A percentile compares a stretch with the other conserved stretches of the same genome.
Evolutionary conservation across 1,284 basidiomycete genomes (phyloP).

Genomic region (Rhodotorula sp.): DNA sequence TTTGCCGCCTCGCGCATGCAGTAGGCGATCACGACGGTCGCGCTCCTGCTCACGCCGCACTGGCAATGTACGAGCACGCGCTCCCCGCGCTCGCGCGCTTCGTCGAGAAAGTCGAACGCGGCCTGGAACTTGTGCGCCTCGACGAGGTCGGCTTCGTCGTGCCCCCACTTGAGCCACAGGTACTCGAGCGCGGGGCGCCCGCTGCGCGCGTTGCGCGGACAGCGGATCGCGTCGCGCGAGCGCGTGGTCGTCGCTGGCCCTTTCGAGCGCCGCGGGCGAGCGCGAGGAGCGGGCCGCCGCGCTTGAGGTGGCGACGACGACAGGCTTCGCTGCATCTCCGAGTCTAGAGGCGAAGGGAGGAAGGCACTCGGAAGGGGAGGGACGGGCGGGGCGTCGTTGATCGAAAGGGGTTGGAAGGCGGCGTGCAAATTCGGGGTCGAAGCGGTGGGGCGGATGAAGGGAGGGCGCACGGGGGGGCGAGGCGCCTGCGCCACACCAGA

Average conservation of each 20-base stretch:
- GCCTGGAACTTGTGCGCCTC: constrained; percentile 38
- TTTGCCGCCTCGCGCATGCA: constrained; percentile 89
- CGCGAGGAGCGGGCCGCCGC: constrained; percentile 13
- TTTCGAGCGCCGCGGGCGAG: background rate
- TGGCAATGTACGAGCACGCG: constrained; percentile 91
- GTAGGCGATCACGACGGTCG: constrained; percentile 87
- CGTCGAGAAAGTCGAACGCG: constrained; percentile 71
- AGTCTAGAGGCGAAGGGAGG: constrained; percentile 2
- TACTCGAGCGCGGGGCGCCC: constrained; percentile 80
- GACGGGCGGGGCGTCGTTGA: constrained; percentile 10
- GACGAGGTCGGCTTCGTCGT: constrained; percentile 81
- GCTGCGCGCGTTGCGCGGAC: constrained; percentile 58
- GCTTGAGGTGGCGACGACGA: constrained; percentile 4
- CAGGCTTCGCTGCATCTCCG: constrained; percentile 7
- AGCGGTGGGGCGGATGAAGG: constrained; percentile 55
- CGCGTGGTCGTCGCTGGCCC: background rate
- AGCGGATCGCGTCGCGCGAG: constrained; percentile 15
- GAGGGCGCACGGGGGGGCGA: constrained; percentile 23
- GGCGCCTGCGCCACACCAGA: background rate
- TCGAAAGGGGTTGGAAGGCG: constrained; percentile 48
- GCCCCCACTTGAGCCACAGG: constrained; percentile 90
- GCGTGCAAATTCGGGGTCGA: constrained; percentile 66
- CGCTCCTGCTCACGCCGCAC: constrained; percentile 92
- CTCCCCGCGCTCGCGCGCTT: constrained; percentile 65
- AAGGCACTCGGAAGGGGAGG: constrained; percentile 13